Percentiles rank a stretch among this genome's conserved stretches.
phyloP scores from a whole-genome alignment of 169 alveolate species.

The Babesia microti region DNA sequence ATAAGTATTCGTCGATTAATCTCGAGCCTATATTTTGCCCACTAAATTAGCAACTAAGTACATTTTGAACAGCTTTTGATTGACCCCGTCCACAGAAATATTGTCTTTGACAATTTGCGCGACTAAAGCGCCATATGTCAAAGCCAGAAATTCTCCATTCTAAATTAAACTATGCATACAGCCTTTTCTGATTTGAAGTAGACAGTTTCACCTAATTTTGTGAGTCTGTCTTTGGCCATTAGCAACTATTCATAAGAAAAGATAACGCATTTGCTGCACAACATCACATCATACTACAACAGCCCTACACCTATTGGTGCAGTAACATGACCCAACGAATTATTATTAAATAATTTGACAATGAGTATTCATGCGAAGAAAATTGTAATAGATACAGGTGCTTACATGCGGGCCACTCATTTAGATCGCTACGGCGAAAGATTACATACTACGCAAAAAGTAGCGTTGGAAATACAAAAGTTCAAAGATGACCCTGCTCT shows the following conservation, averaged over 20 bases:
- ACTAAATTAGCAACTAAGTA: conserved; percentile 30
- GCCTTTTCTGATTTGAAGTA: conserved; percentile 62
- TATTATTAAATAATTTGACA: background rate
- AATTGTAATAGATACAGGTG: conserved; percentile 46
- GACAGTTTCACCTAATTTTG: conserved; percentile 58
- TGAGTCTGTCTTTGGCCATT: conserved; percentile 44
- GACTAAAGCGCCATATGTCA: conserved; percentile 80
- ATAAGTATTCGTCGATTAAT: conserved; percentile 55
- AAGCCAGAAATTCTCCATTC: conserved; percentile 76
- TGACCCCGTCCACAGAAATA: conserved; percentile 81
- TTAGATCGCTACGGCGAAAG: conserved; percentile 32
- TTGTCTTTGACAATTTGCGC: conserved; percentile 76
- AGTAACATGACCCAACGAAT: background rate
- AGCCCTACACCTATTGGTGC: background rate
- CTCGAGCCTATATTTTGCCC: conserved; percentile 56
- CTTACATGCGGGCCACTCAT: conserved; percentile 40
- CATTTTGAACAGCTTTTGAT: conserved; percentile 66
- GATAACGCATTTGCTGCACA: conserved; percentile 1
- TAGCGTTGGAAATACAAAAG: conserved; percentile 30
- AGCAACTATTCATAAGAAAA: conserved; percentile 1
- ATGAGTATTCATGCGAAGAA: conserved; percentile 5
- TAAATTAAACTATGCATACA: conserved; percentile 20
- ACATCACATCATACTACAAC: background rate
- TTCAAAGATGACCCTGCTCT: conserved; percentile 32
- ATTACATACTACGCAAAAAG: conserved; percentile 28